phyloP scores from a whole-genome alignment of 2,329 filamentous ascomycete genomes.

The Arthroderma sp. region DNA sequence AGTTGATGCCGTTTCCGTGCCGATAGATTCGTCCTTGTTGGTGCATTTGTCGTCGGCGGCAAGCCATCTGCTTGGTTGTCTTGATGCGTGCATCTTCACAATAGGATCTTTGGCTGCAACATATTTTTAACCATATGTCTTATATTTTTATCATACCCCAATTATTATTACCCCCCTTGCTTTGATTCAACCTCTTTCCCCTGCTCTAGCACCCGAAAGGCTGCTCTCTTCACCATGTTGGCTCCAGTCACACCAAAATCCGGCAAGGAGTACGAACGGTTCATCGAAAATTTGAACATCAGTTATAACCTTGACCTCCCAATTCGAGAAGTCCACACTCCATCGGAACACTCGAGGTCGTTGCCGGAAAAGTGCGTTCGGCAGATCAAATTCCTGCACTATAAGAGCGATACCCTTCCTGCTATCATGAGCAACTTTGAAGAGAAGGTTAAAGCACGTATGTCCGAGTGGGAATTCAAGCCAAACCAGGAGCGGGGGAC shows the following conservation, averaged over 20 bases:
- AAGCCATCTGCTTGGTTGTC: no score
- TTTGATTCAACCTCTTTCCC: no score
- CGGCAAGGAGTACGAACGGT: constrained; percentile 14
- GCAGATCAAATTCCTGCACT: constrained; percentile 20
- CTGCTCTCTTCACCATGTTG: no score
- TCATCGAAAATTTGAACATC: constrained; percentile 23
- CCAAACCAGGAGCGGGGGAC: constrained; percentile 17
- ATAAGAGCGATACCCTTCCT: constrained; percentile 12
- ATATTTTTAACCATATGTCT: no score
- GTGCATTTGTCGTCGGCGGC: no score
- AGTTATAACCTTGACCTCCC: constrained; percentile 24
- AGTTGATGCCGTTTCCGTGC: no score
- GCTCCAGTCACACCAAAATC: constrained; percentile 6
- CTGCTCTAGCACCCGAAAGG: no score
- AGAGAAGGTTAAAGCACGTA: constrained; percentile 16
- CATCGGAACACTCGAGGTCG: constrained; percentile 7
- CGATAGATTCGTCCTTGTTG: no score
- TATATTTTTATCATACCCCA: no score
- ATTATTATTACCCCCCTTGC: no score
- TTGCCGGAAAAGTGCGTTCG: constrained; percentile 17
- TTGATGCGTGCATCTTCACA: no score
- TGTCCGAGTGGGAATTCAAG: constrained; percentile 15
- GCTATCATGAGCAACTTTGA: constrained; percentile 19
- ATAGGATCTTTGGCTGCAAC: no score
- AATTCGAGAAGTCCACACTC: constrained; percentile 12